These are phyloP conservation scores for Fusarium goolgardi DNA, from an alignment of 2,329 filamentous ascomycete species.

Conservation along the genomic window DNA sequence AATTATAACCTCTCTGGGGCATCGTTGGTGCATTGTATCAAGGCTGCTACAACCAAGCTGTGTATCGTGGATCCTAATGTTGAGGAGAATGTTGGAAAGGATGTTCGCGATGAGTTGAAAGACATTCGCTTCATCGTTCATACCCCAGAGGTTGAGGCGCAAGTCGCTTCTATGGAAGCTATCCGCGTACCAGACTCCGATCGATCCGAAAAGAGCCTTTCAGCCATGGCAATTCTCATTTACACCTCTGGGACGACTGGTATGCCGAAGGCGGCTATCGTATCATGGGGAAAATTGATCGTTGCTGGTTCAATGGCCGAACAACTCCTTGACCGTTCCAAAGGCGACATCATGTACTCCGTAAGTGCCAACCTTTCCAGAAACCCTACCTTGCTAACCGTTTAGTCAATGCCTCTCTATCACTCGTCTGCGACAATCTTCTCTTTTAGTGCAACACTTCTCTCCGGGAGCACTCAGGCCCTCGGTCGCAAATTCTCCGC, in stretches of 20 bases:
- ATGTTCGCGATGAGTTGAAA: slow-evolving; percentile 63
- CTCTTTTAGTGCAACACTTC: slow-evolving; percentile 71
- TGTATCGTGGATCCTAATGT: slow-evolving; percentile 76
- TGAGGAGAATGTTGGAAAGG: slow-evolving; percentile 65
- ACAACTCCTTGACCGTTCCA: slow-evolving; percentile 67
- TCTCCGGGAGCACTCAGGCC: slow-evolving; percentile 72
- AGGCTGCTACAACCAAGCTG: slow-evolving; percentile 72
- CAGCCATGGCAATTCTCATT: slow-evolving; percentile 78
- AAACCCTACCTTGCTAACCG: not conserved
- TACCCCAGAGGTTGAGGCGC: slow-evolving; percentile 65
- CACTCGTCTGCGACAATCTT: slow-evolving; percentile 82
- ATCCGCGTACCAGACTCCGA: slow-evolving; percentile 68
- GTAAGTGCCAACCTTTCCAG: slow-evolving; percentile 55
- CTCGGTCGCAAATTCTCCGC: slow-evolving; percentile 84
- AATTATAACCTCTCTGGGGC: slow-evolving; percentile 85
- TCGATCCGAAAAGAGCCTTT: slow-evolving; percentile 61
- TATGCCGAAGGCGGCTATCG: slow-evolving; percentile 81
- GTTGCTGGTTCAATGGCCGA: slow-evolving; percentile 55
- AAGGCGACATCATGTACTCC: slow-evolving; percentile 79
- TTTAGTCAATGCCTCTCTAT: slow-evolving; percentile 86
- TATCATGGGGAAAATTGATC: slow-evolving; percentile 76
- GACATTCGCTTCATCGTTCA: slow-evolving; percentile 72
- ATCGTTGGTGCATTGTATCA: slow-evolving; percentile 79
- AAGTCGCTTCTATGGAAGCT: slow-evolving; percentile 63
- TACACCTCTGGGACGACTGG: slow-evolving; percentile 90